A percentile compares a stretch with the other conserved stretches of the same genome.
Conservation (phyloP, 2,329 filamentous ascomycete genomes). For the Immersiporthe knoxdaviesiana region DNA sequence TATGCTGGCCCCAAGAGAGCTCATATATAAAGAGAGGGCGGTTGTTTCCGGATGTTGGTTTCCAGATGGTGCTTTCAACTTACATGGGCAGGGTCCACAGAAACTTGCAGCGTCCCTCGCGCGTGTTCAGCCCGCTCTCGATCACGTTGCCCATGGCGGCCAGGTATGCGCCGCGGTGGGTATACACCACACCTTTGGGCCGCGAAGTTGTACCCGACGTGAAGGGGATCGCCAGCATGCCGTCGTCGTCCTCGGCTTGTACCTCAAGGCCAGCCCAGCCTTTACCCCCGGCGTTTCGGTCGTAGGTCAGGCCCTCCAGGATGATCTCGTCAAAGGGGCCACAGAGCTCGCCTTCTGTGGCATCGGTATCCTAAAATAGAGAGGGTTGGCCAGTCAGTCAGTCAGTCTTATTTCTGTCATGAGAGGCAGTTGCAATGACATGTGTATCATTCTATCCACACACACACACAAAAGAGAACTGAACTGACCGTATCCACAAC, state of each 20-base stretch:
- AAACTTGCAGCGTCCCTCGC: slow-evolving; percentile 73
- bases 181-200: slow-evolving; percentile 93
- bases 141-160: slow-evolving; percentile 84
- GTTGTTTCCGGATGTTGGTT: too few species aligned
- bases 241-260: slow-evolving; percentile 75
- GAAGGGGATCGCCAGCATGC: slow-evolving; percentile 84
- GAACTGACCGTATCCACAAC: slow-evolving; percentile 68
- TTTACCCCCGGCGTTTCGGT: slow-evolving; percentile 63
- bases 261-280: slow-evolving; percentile 80
- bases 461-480: not conserved
- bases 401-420: too few species aligned
- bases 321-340: slow-evolving; percentile 86
- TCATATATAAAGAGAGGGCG: not conserved
- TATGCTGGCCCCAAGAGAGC: not conserved
- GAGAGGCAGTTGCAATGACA: too few species aligned
- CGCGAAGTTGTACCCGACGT: slow-evolving; percentile 90
- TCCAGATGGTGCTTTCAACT: slow-evolving; percentile 46
- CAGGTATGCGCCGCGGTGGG: slow-evolving; percentile 77
- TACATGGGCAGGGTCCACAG: slow-evolving; percentile 94
- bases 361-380: slow-evolving; percentile 70
- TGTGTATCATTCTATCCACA: not conserved
- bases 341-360: slow-evolving; percentile 69
- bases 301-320: slow-evolving; percentile 75
- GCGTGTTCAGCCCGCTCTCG: slow-evolving; percentile 80
- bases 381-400: not conserved